Evolutionary conservation across 495 filamentous ascomycete genomes (phyloP).

Genomic region (Astrothelium macrocarpum): DNA sequence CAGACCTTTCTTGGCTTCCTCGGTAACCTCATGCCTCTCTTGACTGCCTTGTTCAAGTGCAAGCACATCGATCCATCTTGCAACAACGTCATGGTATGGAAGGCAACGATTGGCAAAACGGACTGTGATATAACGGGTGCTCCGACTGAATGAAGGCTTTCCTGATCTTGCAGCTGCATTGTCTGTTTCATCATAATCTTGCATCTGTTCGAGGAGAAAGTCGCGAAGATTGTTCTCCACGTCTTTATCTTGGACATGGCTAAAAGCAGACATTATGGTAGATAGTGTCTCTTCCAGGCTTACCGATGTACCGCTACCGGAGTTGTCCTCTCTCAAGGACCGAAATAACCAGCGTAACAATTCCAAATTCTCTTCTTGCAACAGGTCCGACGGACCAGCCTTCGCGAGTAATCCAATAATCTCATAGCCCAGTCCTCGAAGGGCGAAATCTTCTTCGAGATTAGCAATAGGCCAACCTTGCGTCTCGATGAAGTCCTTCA

Average conservation of each 20-base stretch:
- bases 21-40: conserved; percentile 69
- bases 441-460: conserved; percentile 29
- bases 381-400: conserved; percentile 39
- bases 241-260: conserved; percentile 34
- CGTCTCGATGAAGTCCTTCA: conserved; percentile 64
- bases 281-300: conserved; percentile 85
- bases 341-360: conserved; percentile 70
- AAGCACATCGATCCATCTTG: conserved; percentile 80
- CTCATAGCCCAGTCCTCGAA: conserved; percentile 49
- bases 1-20: conserved; percentile 83
- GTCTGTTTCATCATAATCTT: conserved; percentile 23
- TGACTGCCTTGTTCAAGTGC: conserved; percentile 54
- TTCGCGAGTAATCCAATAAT: conserved; percentile 68
- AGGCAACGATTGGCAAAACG: conserved; percentile 88
- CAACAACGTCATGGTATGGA: conserved; percentile 64
- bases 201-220: conserved; percentile 29
- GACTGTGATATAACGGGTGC: conserved; percentile 69
- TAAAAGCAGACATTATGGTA: conserved; percentile 56
- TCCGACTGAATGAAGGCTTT: conserved; percentile 32
- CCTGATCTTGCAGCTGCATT: conserved; percentile 9
- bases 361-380: conserved; percentile 45
- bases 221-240: conserved; percentile 42
- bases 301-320: conserved; percentile 61
- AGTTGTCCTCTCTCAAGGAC: conserved; percentile 71
- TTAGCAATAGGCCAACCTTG: conserved; percentile 71